A percentile compares a stretch with the other conserved stretches of the same genome.
These are phyloP conservation scores for Candida nitratophila DNA, from an alignment of 805 yeast species.

Conservation along the genomic window DNA sequence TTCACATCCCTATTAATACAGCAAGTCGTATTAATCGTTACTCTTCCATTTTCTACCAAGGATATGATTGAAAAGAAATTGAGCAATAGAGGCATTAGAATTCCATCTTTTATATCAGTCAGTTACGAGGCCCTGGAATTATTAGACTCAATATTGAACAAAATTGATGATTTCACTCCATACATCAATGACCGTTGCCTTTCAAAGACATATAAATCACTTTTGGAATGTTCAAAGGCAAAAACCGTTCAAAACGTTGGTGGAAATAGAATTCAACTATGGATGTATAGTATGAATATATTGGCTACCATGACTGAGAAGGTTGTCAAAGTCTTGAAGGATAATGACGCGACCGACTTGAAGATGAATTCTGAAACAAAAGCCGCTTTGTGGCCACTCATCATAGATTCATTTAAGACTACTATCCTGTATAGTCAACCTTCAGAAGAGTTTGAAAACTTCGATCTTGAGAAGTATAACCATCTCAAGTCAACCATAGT, in stretches of 20 bases:
- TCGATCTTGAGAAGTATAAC: slow-evolving; percentile 39
- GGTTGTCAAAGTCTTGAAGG: slow-evolving; percentile 19
- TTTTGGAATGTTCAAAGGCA: slow-evolving; percentile 44
- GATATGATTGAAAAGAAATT: slow-evolving; percentile 51
- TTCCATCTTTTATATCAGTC: slow-evolving; percentile 60
- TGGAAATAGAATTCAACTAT: slow-evolving; percentile 31
- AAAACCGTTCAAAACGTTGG: slow-evolving; percentile 31
- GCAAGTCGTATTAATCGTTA: slow-evolving; percentile 46
- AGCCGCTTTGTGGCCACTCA: slow-evolving; percentile 29
- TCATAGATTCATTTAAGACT: slow-evolving; percentile 33
- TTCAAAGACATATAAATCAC: slow-evolving; percentile 36
- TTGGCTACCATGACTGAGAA: slow-evolving; percentile 29
- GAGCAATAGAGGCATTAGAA: slow-evolving; percentile 28
- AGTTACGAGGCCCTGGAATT: slow-evolving; percentile 41
- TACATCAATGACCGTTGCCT: slow-evolving; percentile 40
- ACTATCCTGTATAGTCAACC: slow-evolving; percentile 29
- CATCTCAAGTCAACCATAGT: slow-evolving; percentile 34
- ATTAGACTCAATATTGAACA: slow-evolving; percentile 30
- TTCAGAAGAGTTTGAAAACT: slow-evolving; percentile 24
- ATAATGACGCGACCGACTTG: neutral
- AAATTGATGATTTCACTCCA: slow-evolving; percentile 22
- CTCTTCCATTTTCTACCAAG: slow-evolving; percentile 57
- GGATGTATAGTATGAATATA: slow-evolving; percentile 45
- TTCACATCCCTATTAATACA: slow-evolving; percentile 40
- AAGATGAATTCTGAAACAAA: neutral